These are phyloP conservation scores for Sabuloglossum arenarium DNA, from an alignment of 495 filamentous ascomycete species.

Conservation along the genomic window DNA sequence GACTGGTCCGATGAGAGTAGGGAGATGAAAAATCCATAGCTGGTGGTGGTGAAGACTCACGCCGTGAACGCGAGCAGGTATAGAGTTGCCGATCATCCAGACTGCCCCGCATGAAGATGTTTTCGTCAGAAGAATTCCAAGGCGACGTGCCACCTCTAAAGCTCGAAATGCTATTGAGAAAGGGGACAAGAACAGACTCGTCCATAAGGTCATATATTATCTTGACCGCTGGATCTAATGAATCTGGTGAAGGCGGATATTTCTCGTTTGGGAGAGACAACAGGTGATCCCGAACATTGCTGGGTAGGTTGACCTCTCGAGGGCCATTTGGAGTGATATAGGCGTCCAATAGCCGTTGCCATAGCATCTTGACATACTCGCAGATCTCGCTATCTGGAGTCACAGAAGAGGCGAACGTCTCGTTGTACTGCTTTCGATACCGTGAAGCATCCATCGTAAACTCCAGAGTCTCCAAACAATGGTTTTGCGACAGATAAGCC, in stretches of 20 bases:
- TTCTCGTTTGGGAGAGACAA: slow-evolving; percentile 37
- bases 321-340: slow-evolving; percentile 64
- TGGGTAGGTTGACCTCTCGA: slow-evolving; percentile 82
- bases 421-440: slow-evolving; percentile 58
- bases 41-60: background rate
- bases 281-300: slow-evolving; percentile 61
- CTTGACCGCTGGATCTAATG: slow-evolving; percentile 69
- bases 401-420: slow-evolving; percentile 21
- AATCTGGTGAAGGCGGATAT: slow-evolving; percentile 55
- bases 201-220: slow-evolving; percentile 95
- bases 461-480: slow-evolving; percentile 90
- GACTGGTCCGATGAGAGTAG: background rate
- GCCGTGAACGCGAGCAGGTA: slow-evolving; percentile 1
- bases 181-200: slow-evolving; percentile 74
- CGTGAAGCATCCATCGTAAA: slow-evolving; percentile 90
- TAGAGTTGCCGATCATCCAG: slow-evolving; percentile 17
- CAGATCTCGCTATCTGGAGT: slow-evolving; percentile 30
- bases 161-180: slow-evolving; percentile 33
- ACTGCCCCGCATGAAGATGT: slow-evolving; percentile 16
- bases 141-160: slow-evolving; percentile 6
- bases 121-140: slow-evolving; percentile 13
- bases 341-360: slow-evolving; percentile 42
- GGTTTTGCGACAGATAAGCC: slow-evolving; percentile 93
- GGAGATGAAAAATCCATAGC: background rate
- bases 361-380: slow-evolving; percentile 55